A percentile compares a stretch with the other conserved stretches of the same genome.
These are phyloP conservation scores for Vinca major DNA, from an alignment of 305 asterid species.

Conservation along the genomic window DNA sequence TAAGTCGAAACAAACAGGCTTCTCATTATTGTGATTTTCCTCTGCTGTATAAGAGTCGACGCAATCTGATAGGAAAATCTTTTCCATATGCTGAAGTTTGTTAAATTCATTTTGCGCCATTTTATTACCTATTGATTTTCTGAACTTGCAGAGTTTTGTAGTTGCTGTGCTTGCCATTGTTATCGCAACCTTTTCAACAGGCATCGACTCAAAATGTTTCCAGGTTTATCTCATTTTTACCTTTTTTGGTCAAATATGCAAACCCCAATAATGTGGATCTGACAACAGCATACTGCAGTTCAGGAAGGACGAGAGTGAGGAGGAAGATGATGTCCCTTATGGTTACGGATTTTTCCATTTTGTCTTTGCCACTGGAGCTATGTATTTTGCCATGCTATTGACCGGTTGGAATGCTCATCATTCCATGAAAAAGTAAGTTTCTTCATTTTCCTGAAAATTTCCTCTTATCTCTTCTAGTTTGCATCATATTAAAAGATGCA, in stretches of 20 bases:
- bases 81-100: neutral
- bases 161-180: slow-evolving; percentile 45
- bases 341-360: slow-evolving; percentile 47
- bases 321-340: slow-evolving; percentile 41
- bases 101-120: neutral
- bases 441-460: neutral
- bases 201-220: slow-evolving; percentile 44
- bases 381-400: slow-evolving; percentile 48
- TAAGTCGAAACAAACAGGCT: neutral
- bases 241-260: neutral
- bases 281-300: slow-evolving; percentile 26
- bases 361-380: slow-evolving; percentile 49
- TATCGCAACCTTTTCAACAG: slow-evolving; percentile 48
- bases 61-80: neutral
- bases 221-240: slow-evolving; percentile 26
- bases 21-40: neutral
- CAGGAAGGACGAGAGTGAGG: slow-evolving; percentile 34
- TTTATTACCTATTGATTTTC: slow-evolving; percentile 1
- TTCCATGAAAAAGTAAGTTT: slow-evolving; percentile 37
- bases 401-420: slow-evolving; percentile 49
- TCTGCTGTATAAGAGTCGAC: neutral
- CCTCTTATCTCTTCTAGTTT: neutral
- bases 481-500: neutral
- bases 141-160: slow-evolving; percentile 38
- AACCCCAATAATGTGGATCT: neutral